phyloP scores from a whole-genome alignment of 2,329 filamentous ascomycete genomes.

The Cytospora schulzeri region DNA sequence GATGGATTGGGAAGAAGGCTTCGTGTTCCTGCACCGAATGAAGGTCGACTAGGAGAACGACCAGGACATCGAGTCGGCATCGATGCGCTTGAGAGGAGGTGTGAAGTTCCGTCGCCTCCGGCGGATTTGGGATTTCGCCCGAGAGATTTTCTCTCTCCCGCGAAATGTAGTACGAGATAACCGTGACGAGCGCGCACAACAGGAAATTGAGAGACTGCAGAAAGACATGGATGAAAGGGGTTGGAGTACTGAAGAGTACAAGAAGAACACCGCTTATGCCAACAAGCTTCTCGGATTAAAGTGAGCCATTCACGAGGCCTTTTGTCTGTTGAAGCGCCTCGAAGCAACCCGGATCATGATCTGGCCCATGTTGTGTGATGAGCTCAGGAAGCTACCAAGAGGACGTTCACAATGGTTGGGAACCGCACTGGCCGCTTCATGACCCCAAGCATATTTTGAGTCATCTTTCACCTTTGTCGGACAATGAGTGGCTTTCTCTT shows the following conservation, averaged over 20 bases:
- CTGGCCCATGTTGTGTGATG: background rate
- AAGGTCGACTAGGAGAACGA: background rate
- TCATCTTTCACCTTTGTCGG: background rate
- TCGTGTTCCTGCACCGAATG: background rate
- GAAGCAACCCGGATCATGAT: background rate
- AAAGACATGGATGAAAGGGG: background rate
- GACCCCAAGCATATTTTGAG: background rate
- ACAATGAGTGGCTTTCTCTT: background rate
- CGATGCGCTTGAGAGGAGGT: background rate
- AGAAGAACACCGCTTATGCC: background rate
- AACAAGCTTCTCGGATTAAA: background rate
- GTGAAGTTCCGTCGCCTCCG: background rate
- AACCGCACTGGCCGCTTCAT: background rate
- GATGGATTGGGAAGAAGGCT: background rate
- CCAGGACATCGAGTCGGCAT: background rate
- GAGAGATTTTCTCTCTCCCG: background rate
- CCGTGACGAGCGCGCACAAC: background rate
- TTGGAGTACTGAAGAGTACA: background rate
- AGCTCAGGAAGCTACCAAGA: background rate
- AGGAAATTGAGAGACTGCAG: background rate
- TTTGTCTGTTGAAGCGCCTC: background rate
- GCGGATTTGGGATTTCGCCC: background rate
- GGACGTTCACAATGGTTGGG: background rate
- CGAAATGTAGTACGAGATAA: background rate
- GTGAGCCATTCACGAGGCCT: background rate